These are phyloP conservation scores for Artomyces pyxidatus DNA, from an alignment of 768 basidiomycete genomes.

Conservation along the genomic window DNA sequence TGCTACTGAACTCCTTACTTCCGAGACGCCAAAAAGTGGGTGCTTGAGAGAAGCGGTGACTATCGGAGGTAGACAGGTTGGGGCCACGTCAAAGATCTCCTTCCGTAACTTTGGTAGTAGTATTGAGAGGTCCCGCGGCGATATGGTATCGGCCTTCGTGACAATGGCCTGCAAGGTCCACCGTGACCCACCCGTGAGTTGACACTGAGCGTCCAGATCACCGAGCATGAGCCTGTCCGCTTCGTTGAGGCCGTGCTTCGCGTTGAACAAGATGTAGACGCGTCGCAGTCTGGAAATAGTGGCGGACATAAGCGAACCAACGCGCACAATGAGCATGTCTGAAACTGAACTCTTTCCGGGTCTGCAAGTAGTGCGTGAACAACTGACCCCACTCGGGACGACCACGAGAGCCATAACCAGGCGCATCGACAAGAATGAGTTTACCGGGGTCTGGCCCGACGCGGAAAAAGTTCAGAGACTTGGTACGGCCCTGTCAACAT, in stretches of 20 bases:
- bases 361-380: slow-evolving; percentile 57
- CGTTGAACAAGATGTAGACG: slow-evolving; percentile 65
- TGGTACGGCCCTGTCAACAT: slow-evolving; percentile 54
- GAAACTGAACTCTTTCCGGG: slow-evolving; percentile 50
- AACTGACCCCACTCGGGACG: slow-evolving; percentile 67
- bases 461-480: slow-evolving; percentile 61
- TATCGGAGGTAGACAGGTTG: slow-evolving; percentile 60
- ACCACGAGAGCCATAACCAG: slow-evolving; percentile 72
- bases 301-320: background rate
- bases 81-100: slow-evolving; percentile 44
- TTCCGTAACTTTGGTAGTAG: slow-evolving; percentile 36
- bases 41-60: slow-evolving; percentile 45
- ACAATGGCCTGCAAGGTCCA: slow-evolving; percentile 66
- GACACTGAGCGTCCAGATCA: slow-evolving; percentile 33
- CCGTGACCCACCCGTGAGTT: slow-evolving; percentile 28
- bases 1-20: slow-evolving; percentile 47
- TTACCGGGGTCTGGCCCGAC: slow-evolving; percentile 48
- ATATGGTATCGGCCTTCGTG: slow-evolving; percentile 59
- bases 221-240: slow-evolving; percentile 56
- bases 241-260: slow-evolving; percentile 50
- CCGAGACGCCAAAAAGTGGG: slow-evolving; percentile 47
- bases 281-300: slow-evolving; percentile 45
- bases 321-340: background rate
- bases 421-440: slow-evolving; percentile 68
- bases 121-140: slow-evolving; percentile 24